Evolutionary conservation across 129 eudicot genomes (phyloP).

Genomic region (Deinandra increscens): DNA sequence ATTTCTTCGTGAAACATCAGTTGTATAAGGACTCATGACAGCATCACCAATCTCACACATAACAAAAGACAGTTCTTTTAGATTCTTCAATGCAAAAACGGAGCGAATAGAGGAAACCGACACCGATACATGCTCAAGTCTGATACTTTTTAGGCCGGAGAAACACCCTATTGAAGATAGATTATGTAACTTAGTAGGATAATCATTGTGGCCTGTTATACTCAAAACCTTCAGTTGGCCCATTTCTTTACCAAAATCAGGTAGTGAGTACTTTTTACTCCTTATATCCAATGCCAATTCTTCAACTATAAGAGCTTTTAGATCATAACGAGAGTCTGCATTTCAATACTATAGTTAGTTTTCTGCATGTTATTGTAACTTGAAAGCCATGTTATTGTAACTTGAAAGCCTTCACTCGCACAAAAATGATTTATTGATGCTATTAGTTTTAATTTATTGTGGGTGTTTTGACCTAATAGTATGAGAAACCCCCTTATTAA

Average conservation of each 20-base stretch:
- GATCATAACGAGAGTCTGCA: slow-evolving; percentile 23
- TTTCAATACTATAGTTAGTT: no score
- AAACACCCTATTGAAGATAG: slow-evolving; percentile 20
- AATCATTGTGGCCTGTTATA: slow-evolving; percentile 26
- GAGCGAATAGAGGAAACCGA: slow-evolving; percentile 29
- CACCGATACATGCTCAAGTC: slow-evolving; percentile 33
- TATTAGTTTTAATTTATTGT: no score
- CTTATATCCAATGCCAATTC: slow-evolving; percentile 32
- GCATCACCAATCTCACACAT: slow-evolving; percentile 44
- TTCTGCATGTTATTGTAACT: no score
- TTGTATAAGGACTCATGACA: slow-evolving; percentile 17
- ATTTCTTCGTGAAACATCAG: no score
- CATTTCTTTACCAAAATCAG: slow-evolving; percentile 28
- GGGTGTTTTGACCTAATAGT: no score
- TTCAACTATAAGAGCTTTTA: slow-evolving; percentile 33
- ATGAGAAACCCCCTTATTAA: no score
- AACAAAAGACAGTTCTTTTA: slow-evolving; percentile 39
- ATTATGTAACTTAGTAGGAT: slow-evolving; percentile 21
- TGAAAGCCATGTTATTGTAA: no score
- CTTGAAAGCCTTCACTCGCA: no score
- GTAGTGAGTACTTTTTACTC: slow-evolving; percentile 24
- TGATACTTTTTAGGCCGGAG: slow-evolving; percentile 26
- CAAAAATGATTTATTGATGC: no score
- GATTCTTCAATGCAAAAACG: slow-evolving; percentile 23
- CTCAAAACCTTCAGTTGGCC: slow-evolving; percentile 31